Conservation (phyloP, 108 stramenopile genomes). For the Cyclostephanos tholiformis region DNA sequence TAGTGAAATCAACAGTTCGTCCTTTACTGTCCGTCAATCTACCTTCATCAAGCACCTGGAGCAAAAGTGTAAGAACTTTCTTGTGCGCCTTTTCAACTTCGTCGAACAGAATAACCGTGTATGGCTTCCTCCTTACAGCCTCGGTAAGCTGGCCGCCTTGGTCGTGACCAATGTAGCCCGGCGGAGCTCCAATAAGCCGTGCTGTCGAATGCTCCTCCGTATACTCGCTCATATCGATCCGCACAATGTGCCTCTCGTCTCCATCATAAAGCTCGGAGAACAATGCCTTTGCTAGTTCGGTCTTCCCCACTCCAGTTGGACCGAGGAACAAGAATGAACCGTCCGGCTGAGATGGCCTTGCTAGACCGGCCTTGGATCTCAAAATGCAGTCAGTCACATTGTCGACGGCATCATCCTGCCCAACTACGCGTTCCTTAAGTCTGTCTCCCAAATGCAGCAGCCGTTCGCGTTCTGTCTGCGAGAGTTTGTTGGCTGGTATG, state of each 20-base stretch:
- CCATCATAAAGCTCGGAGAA: constrained; percentile 82
- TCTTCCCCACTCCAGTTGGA: constrained; percentile 89
- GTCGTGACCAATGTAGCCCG: constrained; percentile 95
- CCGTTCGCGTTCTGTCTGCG: constrained; percentile 76
- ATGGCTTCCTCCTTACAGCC: constrained; percentile 92
- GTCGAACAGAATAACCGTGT: constrained; percentile 94
- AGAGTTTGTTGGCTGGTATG: constrained; percentile 82
- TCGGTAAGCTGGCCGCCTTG: constrained; percentile 98
- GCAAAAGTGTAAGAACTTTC: constrained; percentile 89
- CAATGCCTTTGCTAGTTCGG: constrained; percentile 77
- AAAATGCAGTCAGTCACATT: constrained; percentile 74
- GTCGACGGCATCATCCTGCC: constrained; percentile 84
- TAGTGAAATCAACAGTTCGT: constrained; percentile 95
- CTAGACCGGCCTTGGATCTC: constrained; percentile 71
- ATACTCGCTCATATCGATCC: constrained; percentile 94
- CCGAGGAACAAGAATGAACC: constrained; percentile 84
- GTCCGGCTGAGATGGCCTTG: constrained; percentile 61
- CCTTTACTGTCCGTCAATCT: constrained; percentile 95
- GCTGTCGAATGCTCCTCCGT: constrained; percentile 86
- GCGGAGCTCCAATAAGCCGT: constrained; percentile 87
- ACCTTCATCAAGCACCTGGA: constrained; percentile 97
- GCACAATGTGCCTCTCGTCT: constrained; percentile 68
- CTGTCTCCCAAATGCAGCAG: constrained; percentile 74
- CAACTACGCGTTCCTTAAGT: constrained; percentile 76
- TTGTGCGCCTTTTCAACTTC: constrained; percentile 98